Evolutionary conservation across 306 rosid genomes (phyloP).

Genomic region (Cucumis sativus): Cucumber_9930_V3 NC_026657.2:37807501-37808000

Average conservation of each 20-base stretch:
- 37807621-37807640: neutral
- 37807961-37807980: neutral
- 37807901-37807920: neutral
- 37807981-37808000: neutral
- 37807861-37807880: neutral
- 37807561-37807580: neutral
- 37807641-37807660: neutral
- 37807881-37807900: neutral
- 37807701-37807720: neutral
- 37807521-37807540: neutral
- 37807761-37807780: neutral
- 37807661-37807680: neutral
- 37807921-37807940: constrained; percentile 9
- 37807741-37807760: constrained; percentile 6
- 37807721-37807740: neutral
- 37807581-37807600: neutral
- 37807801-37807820: neutral
- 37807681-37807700: neutral
- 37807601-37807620: neutral
- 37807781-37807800: neutral
- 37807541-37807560: neutral
- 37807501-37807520: neutral
- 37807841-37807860: constrained; percentile 5
- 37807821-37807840: neutral
- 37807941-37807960: constrained; percentile 1